Conservation (phyloP, 2,329 filamentous ascomycete genomes). For the Botryotinia convoluta region DNA sequence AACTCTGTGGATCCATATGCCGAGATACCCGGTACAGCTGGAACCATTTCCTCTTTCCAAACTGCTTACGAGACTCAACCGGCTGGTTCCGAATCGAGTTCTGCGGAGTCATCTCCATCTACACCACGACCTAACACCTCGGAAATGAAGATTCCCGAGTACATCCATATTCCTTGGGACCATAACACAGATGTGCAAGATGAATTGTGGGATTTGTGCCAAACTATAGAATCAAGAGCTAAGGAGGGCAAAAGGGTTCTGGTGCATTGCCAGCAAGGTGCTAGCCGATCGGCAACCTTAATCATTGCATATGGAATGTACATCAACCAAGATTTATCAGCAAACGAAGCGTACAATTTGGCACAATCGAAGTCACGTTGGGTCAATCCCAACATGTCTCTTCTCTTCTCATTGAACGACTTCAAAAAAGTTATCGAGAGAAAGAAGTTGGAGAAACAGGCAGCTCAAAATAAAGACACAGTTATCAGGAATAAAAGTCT, state of each 20-base stretch:
- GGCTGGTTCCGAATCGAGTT: conserved; percentile 26
- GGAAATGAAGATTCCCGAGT: conserved; percentile 62
- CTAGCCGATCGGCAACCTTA: conserved; percentile 78
- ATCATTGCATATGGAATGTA: conserved; percentile 85
- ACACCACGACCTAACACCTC: conserved; percentile 52
- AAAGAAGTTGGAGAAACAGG: conserved; percentile 44
- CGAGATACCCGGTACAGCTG: conserved; percentile 49
- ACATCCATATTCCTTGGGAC: conserved; percentile 85
- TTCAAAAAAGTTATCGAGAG: conserved; percentile 65
- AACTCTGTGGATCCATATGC: conserved; percentile 15
- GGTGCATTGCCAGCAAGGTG: conserved; percentile 82
- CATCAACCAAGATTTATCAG: conserved; percentile 70
- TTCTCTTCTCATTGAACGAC: conserved; percentile 86
- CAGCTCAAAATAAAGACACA: conserved; percentile 30
- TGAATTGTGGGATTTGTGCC: conserved; percentile 72
- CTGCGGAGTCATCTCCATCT: conserved; percentile 45
- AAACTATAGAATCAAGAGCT: conserved; percentile 70
- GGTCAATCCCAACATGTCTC: conserved; percentile 89
- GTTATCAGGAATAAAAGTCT: conserved; percentile 48
- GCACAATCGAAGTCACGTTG: conserved; percentile 79
- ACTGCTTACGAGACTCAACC: conserved; percentile 60
- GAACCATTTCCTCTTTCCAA: conserved; percentile 55
- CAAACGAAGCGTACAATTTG: conserved; percentile 79
- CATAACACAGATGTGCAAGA: conserved; percentile 83
- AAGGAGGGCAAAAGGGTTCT: conserved; percentile 74